Conservation (phyloP, 2,329 filamentous ascomycete species). For the Colletotrichum gloeosporioides region DNA sequence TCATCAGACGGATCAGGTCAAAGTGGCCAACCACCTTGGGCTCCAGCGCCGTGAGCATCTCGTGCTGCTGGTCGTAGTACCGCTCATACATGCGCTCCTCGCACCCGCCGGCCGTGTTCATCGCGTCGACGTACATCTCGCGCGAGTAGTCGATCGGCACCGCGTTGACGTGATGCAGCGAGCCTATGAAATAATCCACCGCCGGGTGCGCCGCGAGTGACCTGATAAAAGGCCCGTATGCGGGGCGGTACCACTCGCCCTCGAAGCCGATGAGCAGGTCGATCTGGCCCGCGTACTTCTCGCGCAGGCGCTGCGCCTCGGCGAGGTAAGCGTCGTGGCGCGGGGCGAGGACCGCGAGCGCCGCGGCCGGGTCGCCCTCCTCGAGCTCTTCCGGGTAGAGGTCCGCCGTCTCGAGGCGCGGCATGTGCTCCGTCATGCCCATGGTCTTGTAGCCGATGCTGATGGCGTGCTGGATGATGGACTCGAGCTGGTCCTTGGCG, state of each 20-base stretch:
- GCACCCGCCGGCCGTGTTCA: slow-evolving; percentile 50
- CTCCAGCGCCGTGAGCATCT: slow-evolving; percentile 75
- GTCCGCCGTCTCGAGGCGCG: slow-evolving; percentile 74
- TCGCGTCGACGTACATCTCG: slow-evolving; percentile 69
- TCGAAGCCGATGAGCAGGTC: slow-evolving; percentile 90
- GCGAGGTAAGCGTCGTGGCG: slow-evolving; percentile 75
- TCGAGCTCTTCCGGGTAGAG: slow-evolving; percentile 88
- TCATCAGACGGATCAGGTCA: slow-evolving; percentile 85
- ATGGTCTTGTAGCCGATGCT: slow-evolving; percentile 80
- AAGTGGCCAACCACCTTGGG: slow-evolving; percentile 92
- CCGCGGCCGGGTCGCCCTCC: slow-evolving; percentile 52
- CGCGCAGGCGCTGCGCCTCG: slow-evolving; percentile 77
- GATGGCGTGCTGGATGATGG: slow-evolving; percentile 82
- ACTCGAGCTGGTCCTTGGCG: slow-evolving; percentile 83
- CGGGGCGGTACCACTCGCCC: slow-evolving; percentile 85
- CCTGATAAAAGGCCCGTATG: slow-evolving; percentile 62
- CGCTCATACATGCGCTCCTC: slow-evolving; percentile 79
- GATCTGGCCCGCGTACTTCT: slow-evolving; percentile 73
- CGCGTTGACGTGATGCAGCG: slow-evolving; percentile 86
- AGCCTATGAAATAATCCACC: slow-evolving; percentile 92
- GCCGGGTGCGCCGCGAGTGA: slow-evolving; percentile 62
- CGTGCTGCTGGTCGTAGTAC: slow-evolving; percentile 88
- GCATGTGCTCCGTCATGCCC: slow-evolving; percentile 94
- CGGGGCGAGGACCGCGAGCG: slow-evolving; percentile 53
- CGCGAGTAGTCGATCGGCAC: slow-evolving; percentile 89